These are phyloP conservation scores for Camellia sinensis DNA, from an alignment of 148 eudicot genomes.

Conservation along the genomic window DNA sequence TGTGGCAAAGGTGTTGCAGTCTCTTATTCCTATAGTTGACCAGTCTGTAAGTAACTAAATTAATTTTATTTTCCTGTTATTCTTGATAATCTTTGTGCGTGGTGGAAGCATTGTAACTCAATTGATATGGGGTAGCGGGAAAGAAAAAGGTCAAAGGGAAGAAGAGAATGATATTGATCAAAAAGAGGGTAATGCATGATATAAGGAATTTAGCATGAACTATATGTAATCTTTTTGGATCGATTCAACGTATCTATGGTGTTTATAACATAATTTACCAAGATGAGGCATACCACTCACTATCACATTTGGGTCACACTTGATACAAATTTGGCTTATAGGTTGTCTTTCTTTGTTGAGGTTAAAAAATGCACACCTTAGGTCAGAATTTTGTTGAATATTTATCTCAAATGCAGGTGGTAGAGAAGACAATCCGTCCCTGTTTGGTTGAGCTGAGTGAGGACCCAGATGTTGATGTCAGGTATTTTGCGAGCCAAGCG, in stretches of 20 bases:
- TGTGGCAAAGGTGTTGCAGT: slow-evolving; percentile 92
- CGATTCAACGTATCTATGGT: neutral
- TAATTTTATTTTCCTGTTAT: neutral
- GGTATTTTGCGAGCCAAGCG: slow-evolving; percentile 79
- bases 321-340: too few relatives aligned
- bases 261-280: neutral
- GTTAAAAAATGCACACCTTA: neutral
- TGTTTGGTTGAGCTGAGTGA: slow-evolving; percentile 73
- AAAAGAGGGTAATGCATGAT: neutral
- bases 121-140: neutral
- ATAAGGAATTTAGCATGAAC: neutral
- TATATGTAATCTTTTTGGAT: neutral
- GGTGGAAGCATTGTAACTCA: neutral
- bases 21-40: slow-evolving; percentile 78
- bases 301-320: too few relatives aligned
- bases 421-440: slow-evolving; percentile 75
- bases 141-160: neutral
- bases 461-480: slow-evolving; percentile 93
- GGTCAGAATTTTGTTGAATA: neutral
- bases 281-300: too few relatives aligned
- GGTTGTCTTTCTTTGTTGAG: too few relatives aligned
- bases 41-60: slow-evolving; percentile 50
- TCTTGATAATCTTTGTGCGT: neutral
- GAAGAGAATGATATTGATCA: neutral
- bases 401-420: slow-evolving; percentile 45